Evolutionary conservation across 345 rosid species (phyloP), one percentile per base, ranked within the genome.

Genomic region (Salix caprea): DNA sequence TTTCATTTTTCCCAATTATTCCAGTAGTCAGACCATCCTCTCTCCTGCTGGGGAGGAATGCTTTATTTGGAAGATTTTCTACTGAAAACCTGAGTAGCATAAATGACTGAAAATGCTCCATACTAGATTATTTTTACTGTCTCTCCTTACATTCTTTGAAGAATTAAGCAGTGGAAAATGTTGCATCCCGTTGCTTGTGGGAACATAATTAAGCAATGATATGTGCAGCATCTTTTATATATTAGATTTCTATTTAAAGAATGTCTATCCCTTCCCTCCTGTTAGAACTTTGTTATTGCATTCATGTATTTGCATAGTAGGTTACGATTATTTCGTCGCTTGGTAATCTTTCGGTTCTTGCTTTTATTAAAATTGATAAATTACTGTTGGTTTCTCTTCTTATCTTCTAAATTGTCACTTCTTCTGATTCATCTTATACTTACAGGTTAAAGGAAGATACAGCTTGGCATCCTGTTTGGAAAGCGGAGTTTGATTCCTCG

Each of bases 401-500:
- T n/a, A 72, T 72, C 37, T 74, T 69, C 21, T 52, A 16, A 67
- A 39, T 34, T 71, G 14, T 61, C 50, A 72, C 42, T 4, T 78
- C 71, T 44, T 46, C 34, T 54, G 54, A 52, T 80, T 74, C 39
- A 40, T 84, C 24, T 65, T 40, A 9, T 68, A 56, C 69, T 34
- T 72, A 4, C 75, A 95, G 99, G 99, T 84, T 93, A 86, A 36
- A 10, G 52, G 97, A 84, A 80, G 99, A 95, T 75, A 95, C 98
- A 77, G 99, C 99, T 74, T 93, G 97, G 99, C 99, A 89, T 39
- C 99, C 99, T 73, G 82, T 95, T 79, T 77, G 68, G 78, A 84
- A 87, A 79, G 90, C 90, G 80, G 97, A 91, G 85, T 86, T 93
- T 77, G 90, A 93, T 61, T 80, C 86, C 69, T 82, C 90, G 24